Conservation (phyloP, 2,329 filamentous ascomycete genomes). For the Aspergillus ochraceoroseus region DNA sequence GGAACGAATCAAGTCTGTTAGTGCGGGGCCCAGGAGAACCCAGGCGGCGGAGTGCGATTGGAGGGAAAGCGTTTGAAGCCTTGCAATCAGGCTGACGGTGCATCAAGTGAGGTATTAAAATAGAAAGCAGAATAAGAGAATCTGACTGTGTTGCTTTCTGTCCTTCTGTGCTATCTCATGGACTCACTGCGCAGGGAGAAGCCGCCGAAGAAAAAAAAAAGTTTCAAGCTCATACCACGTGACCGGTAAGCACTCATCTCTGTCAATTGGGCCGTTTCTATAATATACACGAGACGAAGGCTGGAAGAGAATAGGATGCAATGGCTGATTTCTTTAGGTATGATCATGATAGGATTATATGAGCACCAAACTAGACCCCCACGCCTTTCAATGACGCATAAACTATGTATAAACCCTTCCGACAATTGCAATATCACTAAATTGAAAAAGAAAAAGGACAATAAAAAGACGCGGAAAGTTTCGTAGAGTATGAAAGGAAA, state of each 20-base stretch:
- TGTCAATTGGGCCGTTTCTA: slow-evolving; percentile 6
- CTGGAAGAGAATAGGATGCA: slow-evolving; percentile 4
- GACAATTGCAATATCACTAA: slow-evolving; percentile 11
- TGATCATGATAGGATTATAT: slow-evolving; percentile 15
- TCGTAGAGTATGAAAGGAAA: slow-evolving; percentile 10
- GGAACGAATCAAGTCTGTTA: slow-evolving; percentile 34
- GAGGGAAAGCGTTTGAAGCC: slow-evolving; percentile 1
- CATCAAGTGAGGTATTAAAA: neutral
- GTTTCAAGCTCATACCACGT: slow-evolving; percentile 9
- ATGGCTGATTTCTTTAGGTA: slow-evolving; percentile 12
- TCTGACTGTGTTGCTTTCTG: neutral
- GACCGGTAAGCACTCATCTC: no score
- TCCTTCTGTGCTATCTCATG: no score
- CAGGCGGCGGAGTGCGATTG: slow-evolving; percentile 25
- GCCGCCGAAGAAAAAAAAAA: slow-evolving; percentile 1
- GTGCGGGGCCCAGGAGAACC: slow-evolving; percentile 29
- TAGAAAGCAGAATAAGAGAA: neutral
- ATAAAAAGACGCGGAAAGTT: slow-evolving; percentile 9
- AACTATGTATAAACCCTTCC: slow-evolving; percentile 11
- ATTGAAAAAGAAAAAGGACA: slow-evolving; percentile 14
- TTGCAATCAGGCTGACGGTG: slow-evolving; percentile 2
- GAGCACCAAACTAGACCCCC: slow-evolving; percentile 21
- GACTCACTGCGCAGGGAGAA: no score
- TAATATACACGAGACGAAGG: neutral
- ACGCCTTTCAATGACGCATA: slow-evolving; percentile 26